These are phyloP conservation scores for Pythium plurisporium DNA, from an alignment of 352 stramenopile genomes.

Conservation along the genomic window DNA sequence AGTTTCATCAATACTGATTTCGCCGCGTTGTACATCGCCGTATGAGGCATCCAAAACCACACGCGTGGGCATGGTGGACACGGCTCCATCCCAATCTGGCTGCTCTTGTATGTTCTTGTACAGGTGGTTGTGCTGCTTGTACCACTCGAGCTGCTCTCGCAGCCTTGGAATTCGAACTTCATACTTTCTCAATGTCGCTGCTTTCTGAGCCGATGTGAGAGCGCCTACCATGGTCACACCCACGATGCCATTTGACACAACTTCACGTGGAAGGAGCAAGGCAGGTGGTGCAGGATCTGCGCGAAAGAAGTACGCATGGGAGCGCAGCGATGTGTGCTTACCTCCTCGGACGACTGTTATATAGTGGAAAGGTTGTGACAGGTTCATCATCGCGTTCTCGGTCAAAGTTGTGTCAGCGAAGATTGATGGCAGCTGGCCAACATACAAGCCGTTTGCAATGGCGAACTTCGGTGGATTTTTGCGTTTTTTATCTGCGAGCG, in stretches of 20 bases:
- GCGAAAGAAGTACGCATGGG: conserved; percentile 23
- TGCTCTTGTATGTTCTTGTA: not conserved
- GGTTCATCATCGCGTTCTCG: conserved; percentile 22
- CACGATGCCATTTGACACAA: conserved; percentile 8
- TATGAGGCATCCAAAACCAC: not conserved
- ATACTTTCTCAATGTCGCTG: conserved; percentile 9
- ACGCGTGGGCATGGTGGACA: not conserved
- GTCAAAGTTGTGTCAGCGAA: conserved; percentile 12
- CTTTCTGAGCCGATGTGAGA: conserved; percentile 19
- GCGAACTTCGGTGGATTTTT: conserved; percentile 6
- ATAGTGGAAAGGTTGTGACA: conserved; percentile 21
- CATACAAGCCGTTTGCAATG: conserved; percentile 8
- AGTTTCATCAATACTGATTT: not conserved
- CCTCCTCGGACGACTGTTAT: conserved; percentile 16
- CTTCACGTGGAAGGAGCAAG: not conserved
- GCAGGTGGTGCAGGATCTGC: conserved; percentile 8
- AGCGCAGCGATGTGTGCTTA: conserved; percentile 10
- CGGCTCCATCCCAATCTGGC: not conserved
- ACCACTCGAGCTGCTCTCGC: conserved; percentile 2
- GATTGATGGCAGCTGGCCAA: not conserved
- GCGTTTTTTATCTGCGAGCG: not conserved
- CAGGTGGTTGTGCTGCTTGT: not conserved
- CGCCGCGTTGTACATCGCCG: not conserved
- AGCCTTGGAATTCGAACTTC: conserved; percentile 1
- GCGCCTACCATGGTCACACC: conserved; percentile 18